Evolutionary conservation across 2,329 filamentous ascomycete species (phyloP).

Genomic region (Monosporascus cannonballus): DNA sequence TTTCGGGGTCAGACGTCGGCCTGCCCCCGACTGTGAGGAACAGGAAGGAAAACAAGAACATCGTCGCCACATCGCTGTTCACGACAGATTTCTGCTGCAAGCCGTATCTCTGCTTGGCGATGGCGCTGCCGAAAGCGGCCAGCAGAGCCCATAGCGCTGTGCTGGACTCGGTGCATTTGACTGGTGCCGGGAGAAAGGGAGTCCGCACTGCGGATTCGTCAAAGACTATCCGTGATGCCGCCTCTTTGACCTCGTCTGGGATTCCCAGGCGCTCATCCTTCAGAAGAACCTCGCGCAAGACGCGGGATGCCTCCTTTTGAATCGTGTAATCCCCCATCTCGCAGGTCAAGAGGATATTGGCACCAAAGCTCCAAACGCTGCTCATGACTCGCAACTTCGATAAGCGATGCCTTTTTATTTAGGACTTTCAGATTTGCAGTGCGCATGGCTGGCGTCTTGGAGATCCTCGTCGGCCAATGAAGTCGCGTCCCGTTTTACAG

Average conservation of each 20-base stretch:
- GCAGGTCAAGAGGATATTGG: background rate
- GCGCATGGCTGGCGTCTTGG: too few species aligned
- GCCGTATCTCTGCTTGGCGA: slow-evolving; percentile 15
- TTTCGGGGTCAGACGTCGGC: slow-evolving; percentile 11
- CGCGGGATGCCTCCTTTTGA: slow-evolving; percentile 23
- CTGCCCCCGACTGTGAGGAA: slow-evolving; percentile 18
- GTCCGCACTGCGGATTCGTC: slow-evolving; percentile 12
- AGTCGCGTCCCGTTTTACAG: background rate
- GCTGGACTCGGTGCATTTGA: slow-evolving; percentile 25
- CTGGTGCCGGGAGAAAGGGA: slow-evolving; percentile 22
- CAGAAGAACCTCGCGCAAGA: slow-evolving; percentile 19
- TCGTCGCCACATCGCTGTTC: slow-evolving; percentile 22
- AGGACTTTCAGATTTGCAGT: too few species aligned
- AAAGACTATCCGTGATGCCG: slow-evolving; percentile 19
- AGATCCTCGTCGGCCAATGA: background rate
- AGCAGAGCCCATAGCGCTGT: slow-evolving; percentile 25
- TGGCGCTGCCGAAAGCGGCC: slow-evolving; percentile 22
- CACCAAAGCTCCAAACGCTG: too few species aligned
- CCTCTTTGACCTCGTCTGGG: slow-evolving; percentile 14
- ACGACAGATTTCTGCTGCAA: slow-evolving; percentile 17
- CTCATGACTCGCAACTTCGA: too few species aligned
- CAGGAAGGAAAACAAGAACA: slow-evolving; percentile 24
- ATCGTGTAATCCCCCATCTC: slow-evolving; percentile 16
- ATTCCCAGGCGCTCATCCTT: slow-evolving; percentile 19
- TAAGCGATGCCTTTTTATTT: too few species aligned